Base-by-base conservation (phyloP, 1,139 yeast genomes). In the Maudiozyma humilis region DNA sequence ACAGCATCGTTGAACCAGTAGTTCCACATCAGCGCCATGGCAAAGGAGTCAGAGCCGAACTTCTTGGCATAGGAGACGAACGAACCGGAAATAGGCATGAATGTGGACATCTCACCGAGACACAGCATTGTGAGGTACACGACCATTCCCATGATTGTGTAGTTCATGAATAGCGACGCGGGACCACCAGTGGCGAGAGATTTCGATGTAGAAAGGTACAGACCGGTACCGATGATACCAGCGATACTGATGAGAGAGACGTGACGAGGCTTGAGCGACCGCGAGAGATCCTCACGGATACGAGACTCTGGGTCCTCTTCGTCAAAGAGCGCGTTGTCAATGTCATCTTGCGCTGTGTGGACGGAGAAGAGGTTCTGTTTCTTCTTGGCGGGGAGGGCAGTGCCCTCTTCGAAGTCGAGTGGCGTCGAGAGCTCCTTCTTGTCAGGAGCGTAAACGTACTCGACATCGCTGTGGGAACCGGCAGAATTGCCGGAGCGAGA, bases 1-100 rank as follows among this genome's bases (percentile, higher is more conserved):
- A 77, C 72, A 5, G 80, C 81, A 59, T 78, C 82, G 52, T 78
- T 77, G 56, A 77, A 72, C 82, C 82, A 78, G 60, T 79, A 79
- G 58, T 79, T 78, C 61, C 73, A 66, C 53, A 77, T 68, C 38
- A 78, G 68, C 3, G 85, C 80, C 59, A 79, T 78, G 0, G 83
- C 84, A 49, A 78, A 69, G 10, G 82, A 72, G 13, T 76, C 80
- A 49, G 76, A 72, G 8, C 81, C 82, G 56, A 77, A 80, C 43
- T 82, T 68, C 44, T 69, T 73, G 4, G 83, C 79, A 49, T 74
- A 76, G 1, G 77, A 66, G 33, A 79, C 71, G 57, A 81, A 81
- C 1, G 82, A 76, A 6, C 85, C 86, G 6, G 80, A 73, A 18
- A 78, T 72, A 3, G 87, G 87, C 63, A 71, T 73, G 40, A 73